These are phyloP conservation scores for Globisporangium iwayamae DNA, from an alignment of 352 stramenopile genomes.

Conservation along the genomic window DNA sequence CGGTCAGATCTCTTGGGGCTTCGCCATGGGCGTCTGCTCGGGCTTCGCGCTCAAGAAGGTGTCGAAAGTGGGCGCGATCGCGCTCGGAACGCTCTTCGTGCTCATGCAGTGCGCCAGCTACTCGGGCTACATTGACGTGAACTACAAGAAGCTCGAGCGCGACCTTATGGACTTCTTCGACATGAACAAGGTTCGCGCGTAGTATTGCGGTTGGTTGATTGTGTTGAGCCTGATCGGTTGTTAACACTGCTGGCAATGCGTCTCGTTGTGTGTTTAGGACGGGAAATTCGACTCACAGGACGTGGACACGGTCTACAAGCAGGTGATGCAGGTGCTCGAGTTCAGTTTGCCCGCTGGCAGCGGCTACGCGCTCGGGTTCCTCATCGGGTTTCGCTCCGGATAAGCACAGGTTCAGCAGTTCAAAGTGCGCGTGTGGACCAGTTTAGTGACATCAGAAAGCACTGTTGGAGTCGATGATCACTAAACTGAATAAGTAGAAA, in stretches of 20 bases:
- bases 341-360: slow-evolving; percentile 74
- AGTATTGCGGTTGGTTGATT: neutral
- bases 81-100: slow-evolving; percentile 85
- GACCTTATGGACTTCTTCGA: slow-evolving; percentile 73
- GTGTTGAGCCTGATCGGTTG: neutral
- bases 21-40: slow-evolving; percentile 88
- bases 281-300: slow-evolving; percentile 73
- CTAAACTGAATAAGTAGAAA: too few relatives aligned
- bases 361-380: slow-evolving; percentile 70
- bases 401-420: slow-evolving; percentile 17
- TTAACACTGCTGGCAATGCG: neutral
- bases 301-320: slow-evolving; percentile 72
- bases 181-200: slow-evolving; percentile 46
- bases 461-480: too few relatives aligned
- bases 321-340: slow-evolving; percentile 72
- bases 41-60: slow-evolving; percentile 90
- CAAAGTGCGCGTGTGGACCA: too few relatives aligned
- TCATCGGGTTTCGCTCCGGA: slow-evolving; percentile 72
- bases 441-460: too few relatives aligned
- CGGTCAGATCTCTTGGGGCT: slow-evolving; percentile 87
- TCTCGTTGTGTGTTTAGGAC: slow-evolving; percentile 31
- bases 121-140: slow-evolving; percentile 88
- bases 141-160: slow-evolving; percentile 90
- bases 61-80: slow-evolving; percentile 84
- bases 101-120: slow-evolving; percentile 87